Evolutionary conservation across 305 asterid species (phyloP).

Genomic region (Fraxinus baroniana): DNA sequence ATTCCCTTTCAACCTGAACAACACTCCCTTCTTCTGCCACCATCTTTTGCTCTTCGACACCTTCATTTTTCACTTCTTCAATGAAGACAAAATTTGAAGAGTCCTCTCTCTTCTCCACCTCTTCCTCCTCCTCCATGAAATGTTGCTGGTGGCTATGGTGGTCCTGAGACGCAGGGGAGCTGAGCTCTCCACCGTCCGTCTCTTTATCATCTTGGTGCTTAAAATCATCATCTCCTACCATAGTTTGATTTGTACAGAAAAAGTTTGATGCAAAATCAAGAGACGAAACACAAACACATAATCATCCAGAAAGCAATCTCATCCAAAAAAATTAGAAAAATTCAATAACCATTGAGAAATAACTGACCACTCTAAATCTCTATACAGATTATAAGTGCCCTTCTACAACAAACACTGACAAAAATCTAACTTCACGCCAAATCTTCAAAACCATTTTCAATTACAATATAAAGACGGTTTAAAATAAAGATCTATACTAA

Average conservation of each 20-base stretch:
- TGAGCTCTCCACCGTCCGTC: constrained; percentile 20
- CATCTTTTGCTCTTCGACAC: not conserved
- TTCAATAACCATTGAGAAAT: not conserved
- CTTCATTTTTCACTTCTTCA: constrained; percentile 4
- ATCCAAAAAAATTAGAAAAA: not conserved
- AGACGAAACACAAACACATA: not conserved
- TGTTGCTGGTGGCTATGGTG: not conserved
- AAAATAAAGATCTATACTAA: not conserved
- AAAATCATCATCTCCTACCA: constrained; percentile 38
- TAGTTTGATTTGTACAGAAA: constrained; percentile 28
- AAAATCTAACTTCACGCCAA: not conserved
- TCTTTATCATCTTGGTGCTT: constrained; percentile 32
- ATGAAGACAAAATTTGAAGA: not conserved
- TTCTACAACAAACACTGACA: not conserved
- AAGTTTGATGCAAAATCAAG: constrained; percentile 15
- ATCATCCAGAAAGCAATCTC: not conserved
- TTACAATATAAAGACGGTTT: not conserved
- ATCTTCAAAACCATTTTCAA: not conserved
- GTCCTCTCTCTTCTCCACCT: constrained; percentile 8
- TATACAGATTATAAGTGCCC: not conserved
- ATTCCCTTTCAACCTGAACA: constrained; percentile 37
- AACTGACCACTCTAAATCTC: not conserved
- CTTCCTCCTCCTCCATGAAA: constrained; percentile 5
- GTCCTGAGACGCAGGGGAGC: constrained; percentile 19
- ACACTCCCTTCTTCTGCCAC: constrained; percentile 22